phyloP scores from a whole-genome alignment of 1,284 basidiomycete species.

The Apiotrichum domesticum region DNA sequence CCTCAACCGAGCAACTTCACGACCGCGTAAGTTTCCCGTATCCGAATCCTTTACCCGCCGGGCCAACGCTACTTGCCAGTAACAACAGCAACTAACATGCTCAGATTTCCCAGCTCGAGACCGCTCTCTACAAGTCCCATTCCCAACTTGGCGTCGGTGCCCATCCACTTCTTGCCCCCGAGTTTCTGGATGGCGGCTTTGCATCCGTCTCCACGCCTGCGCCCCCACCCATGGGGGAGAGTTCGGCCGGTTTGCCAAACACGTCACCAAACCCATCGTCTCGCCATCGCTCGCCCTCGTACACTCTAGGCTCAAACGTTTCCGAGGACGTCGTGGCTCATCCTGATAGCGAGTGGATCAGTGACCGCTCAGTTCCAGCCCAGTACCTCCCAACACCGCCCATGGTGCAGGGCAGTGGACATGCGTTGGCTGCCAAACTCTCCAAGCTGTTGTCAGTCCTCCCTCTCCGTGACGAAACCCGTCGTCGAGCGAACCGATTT shows the following conservation, averaged over 20 bases:
- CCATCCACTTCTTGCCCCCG: conserved; percentile 36
- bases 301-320: conserved; percentile 5
- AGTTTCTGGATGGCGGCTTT: conserved; percentile 39
- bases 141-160: conserved; percentile 4
- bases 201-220: conserved; percentile 7
- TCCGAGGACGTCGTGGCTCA: conserved; percentile 30
- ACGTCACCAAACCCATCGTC: not conserved
- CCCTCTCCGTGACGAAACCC: conserved; percentile 29
- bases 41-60: not conserved
- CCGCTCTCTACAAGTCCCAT: conserved; percentile 35
- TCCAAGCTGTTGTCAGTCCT: conserved; percentile 27
- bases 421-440: conserved; percentile 10
- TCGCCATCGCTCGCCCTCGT: not conserved
- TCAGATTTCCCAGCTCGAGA: conserved; percentile 38
- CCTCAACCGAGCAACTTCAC: conserved; percentile 41
- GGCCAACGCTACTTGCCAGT: too few species aligned
- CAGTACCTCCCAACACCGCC: conserved; percentile 24
- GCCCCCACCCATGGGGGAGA: conserved; percentile 1
- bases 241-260: not conserved
- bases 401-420: conserved; percentile 2
- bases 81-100: not conserved
- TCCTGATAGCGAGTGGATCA: conserved; percentile 36
- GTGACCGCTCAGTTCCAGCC: conserved; percentile 37
- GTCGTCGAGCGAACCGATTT: conserved; percentile 23
- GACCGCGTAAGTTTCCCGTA: conserved; percentile 25